Percentiles rank a stretch among this genome's conserved stretches.
Conservation (phyloP, 1,284 basidiomycete species). For the Agroathelia rolfsii region DNA sequence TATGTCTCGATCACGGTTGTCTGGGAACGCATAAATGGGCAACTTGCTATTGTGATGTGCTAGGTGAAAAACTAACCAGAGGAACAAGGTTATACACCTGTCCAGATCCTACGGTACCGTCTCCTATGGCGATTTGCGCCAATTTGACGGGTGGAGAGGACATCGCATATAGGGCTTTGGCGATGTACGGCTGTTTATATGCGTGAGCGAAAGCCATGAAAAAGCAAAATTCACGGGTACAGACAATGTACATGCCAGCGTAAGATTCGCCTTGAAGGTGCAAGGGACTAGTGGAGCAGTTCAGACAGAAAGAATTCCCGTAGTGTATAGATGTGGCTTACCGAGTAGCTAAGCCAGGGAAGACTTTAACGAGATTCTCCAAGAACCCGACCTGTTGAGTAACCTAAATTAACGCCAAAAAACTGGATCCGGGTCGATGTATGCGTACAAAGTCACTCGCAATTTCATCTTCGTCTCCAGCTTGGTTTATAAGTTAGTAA, state of each 20-base stretch:
- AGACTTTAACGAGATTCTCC: conserved; percentile 54
- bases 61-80: conserved; percentile 28
- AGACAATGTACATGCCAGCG: conserved; percentile 54
- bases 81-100: conserved; percentile 42
- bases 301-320: too few species aligned
- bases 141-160: conserved; percentile 59
- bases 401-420: conserved; percentile 4
- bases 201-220: conserved; percentile 5
- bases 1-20: conserved; percentile 53
- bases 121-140: conserved; percentile 58
- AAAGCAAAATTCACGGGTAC: conserved; percentile 12
- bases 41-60: background rate
- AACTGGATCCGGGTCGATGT: background rate
- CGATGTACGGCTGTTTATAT: conserved; percentile 51
- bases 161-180: conserved; percentile 56
- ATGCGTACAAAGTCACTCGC: conserved; percentile 55
- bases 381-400: conserved; percentile 51
- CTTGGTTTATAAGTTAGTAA: conserved; percentile 23
- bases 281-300: too few species aligned
- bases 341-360: conserved; percentile 48
- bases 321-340: too few species aligned
- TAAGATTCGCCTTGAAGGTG: conserved; percentile 59
- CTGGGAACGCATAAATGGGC: too few species aligned
- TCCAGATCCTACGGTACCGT: conserved; percentile 44
- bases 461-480: conserved; percentile 57